These are phyloP conservation scores for Entonaema liquescens DNA, from an alignment of 495 filamentous ascomycete species.

Conservation along the genomic window DNA sequence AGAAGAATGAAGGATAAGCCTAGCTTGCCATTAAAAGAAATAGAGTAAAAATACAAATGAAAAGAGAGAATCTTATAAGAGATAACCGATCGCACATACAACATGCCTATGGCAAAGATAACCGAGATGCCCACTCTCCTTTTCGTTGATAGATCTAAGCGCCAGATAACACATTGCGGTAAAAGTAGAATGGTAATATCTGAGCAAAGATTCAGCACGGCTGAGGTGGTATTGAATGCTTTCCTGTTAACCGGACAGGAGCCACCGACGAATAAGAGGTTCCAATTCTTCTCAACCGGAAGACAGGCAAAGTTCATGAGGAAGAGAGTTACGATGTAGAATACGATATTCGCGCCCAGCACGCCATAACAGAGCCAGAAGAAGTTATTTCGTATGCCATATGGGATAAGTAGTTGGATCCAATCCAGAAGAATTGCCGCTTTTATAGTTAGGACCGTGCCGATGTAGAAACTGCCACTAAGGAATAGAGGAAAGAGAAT, in stretches of 20 bases:
- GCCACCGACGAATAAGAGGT: conserved; percentile 25
- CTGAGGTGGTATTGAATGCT: conserved; percentile 37
- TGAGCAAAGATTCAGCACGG: conserved; percentile 45
- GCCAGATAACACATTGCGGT: conserved; percentile 49
- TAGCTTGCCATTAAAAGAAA: background rate
- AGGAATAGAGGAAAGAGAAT: conserved; percentile 33
- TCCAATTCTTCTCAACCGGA: conserved; percentile 42
- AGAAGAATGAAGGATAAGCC: conserved; percentile 8
- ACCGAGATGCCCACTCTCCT: conserved; percentile 45
- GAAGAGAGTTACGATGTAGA: conserved; percentile 55
- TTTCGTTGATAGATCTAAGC: conserved; percentile 37
- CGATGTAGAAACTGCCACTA: conserved; percentile 38
- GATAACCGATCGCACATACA: conserved; percentile 41
- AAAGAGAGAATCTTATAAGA: background rate
- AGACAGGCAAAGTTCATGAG: conserved; percentile 56
- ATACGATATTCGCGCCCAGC: conserved; percentile 51
- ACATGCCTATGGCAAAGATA: conserved; percentile 49
- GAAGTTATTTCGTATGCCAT: conserved; percentile 33
- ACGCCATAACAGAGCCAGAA: conserved; percentile 47
- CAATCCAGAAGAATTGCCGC: conserved; percentile 51
- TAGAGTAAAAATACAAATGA: background rate
- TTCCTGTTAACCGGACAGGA: conserved; percentile 34
- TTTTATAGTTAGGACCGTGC: conserved; percentile 39
- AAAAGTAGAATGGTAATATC: conserved; percentile 50
- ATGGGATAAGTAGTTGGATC: conserved; percentile 46